Base-by-base conservation (phyloP, 768 basidiomycete genomes). In the Trametes punicea region DNA sequence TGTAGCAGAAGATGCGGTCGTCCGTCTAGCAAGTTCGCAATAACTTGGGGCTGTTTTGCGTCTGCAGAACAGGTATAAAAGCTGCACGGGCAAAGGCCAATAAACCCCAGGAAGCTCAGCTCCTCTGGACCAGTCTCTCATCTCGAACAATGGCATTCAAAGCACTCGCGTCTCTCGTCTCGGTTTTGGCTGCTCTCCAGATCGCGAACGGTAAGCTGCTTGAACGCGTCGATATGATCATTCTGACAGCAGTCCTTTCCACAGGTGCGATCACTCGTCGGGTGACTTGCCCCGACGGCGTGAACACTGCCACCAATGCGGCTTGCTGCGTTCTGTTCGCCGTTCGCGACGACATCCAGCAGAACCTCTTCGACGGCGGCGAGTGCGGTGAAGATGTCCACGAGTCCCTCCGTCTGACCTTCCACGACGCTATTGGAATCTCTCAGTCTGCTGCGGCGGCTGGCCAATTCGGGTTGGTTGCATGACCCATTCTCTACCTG, bases 371-470 rank as follows among this genome's bases (percentile, higher is more conserved):
- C 65, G 69, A 72, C 29, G 68, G 63, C 38, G 65, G 60, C 48
- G 56, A 71, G 55, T 74, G 73, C 55, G 70, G 71, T 40, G 70
- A 72, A 54, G 65, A 69, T 46, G 69, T 68, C 6, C 69, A 70
- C 47, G 69, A 70, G 42, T 65, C 62, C 21, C 57, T 70, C 16
- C 69, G 69, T 55, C 60, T 66, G 50, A 65, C 61, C 30, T 71
- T 68, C 63, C 67, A 64, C 57, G 63, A 62, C 48, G 60, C 60
- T 49, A 66, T 66, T 30, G 64, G 59, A 26, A 57, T 64, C 51
- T 66, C 63, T 25, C 58, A 55, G 10, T 27, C 51, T n/a, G 50
- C 62, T 29, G 31, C 55, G 21, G 33, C 55, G 23, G 21, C 26
- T 15, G 60, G 55, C 38, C 29, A 39, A 15, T 63, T 63, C 36